Base-by-base conservation (phyloP, 768 basidiomycete genomes). In the Suillus fuscotomentosus region DNA sequence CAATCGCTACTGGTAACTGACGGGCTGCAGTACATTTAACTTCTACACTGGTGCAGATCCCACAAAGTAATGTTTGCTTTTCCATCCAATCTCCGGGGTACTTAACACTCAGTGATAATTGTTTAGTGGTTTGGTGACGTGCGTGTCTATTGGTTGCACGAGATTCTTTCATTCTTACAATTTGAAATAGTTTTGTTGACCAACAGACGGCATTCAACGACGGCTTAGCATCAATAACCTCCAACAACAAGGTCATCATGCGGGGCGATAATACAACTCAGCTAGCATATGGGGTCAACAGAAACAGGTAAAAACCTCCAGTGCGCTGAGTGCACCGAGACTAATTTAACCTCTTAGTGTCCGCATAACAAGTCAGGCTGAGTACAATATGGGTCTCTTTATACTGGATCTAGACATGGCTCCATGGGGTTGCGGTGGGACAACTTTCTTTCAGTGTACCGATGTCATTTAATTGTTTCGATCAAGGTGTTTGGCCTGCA, bases 401-500 rank as follows among this genome's bases (percentile, higher is more conserved):
- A 84, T 97, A 65, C 80, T 96, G 31, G 94, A 97, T 72, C 81
- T 93, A 39, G 86, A 89, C 63, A 87, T 84, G 74, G 93, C 94
- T 54, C 94, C 94, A 0, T 93, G 89, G 86, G 95, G 94, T 61
- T 97, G 94, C 77, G 92, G 93, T 86, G 78, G 62, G 84, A 76
- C 3, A 24, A 69, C 57, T 38, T 48, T 31, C 39, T 61, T 47
- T 60, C 45, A 22, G 17, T 62, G 43, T 20, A 20, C 24, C n/a
- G 45, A 59, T 63, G 38, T 62, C 45, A 27, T 68, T 59, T 51
- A 70, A 63, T 15, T 51, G 38, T 60, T 13, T 48, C 50, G 22
- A 20, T 60, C 15, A 42, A 91, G 90, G 84, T 69, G 86, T 89
- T 24, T 94, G 94, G 94, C 93, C 92, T 50, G 89, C 91, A 6